These are phyloP conservation scores for Solanum ossicruentum DNA, from an alignment of 257 asterid genomes.

Conservation along the genomic window DNA sequence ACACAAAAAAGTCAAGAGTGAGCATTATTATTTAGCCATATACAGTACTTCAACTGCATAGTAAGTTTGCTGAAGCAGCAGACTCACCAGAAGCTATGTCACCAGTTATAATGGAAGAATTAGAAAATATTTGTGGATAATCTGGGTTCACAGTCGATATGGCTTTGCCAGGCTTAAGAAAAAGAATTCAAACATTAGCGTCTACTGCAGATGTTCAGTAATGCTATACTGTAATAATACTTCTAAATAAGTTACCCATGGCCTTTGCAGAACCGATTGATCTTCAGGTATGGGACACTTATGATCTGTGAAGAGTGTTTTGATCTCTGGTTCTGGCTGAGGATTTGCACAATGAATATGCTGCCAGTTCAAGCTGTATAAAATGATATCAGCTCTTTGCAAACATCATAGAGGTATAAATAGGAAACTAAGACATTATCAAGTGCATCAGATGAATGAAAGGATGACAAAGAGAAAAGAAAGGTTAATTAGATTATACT, in stretches of 20 bases:
- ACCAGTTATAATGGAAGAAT: conserved; percentile 4
- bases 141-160: not conserved
- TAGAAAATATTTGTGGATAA: not conserved
- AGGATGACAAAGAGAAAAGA: not conserved
- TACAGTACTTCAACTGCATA: conserved; percentile 8
- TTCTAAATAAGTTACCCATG: conserved; percentile 16
- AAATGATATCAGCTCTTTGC: conserved; percentile 1
- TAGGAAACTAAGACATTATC: not conserved
- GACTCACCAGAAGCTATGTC: conserved; percentile 9
- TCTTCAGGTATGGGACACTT: conserved; percentile 39
- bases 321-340: conserved; percentile 44
- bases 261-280: conserved; percentile 16
- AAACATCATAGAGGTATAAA: not conserved
- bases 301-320: conserved; percentile 58
- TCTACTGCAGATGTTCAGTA: not conserved
- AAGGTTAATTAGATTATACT: not conserved
- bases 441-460: not conserved
- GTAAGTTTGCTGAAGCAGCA: conserved; percentile 1
- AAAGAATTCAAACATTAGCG: not conserved
- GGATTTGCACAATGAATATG: conserved; percentile 55
- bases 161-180: conserved; percentile 16
- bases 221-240: not conserved
- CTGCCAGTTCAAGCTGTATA: conserved; percentile 86
- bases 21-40: not conserved
- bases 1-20: not conserved